Evolutionary conservation across 192 early-diverging fungal species (phyloP), one percentile per base, ranked within the genome.

Genomic region (Coemansia sp.): DNA sequence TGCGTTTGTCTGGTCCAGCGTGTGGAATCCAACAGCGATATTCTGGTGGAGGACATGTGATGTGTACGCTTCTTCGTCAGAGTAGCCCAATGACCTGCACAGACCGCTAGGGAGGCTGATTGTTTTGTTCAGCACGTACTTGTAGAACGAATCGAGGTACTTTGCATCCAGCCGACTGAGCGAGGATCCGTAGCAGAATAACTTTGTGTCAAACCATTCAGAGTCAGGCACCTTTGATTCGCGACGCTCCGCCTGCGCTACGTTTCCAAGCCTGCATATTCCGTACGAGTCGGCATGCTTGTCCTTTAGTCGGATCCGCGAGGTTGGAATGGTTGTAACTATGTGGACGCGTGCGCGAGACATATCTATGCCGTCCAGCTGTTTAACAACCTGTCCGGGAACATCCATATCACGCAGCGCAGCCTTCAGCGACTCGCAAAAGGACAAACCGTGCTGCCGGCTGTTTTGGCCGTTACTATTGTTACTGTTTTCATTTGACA

Each of bases 291-390:
- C 63, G 0, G 74, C 42, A 36, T 68, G 70, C 8, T 60, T 47
- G 12, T 15, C 15, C 9, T 47, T 68, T 9, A 41, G 32, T 2
- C 82, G 74, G 5, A 67, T 71, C 46, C 60, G 69, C 2, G 74
- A 45, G 3, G 85, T 78, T 0, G 86, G 85, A 11, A 89, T 85
- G 0, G 88, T 83, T 0, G 87, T 83, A 5, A 90, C 70, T 22
- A 89, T 66, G 36, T 85, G 82, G 1, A 77, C 86, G 51, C 77
- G 85, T n/a, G 85, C 88, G 3, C 72, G 58, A 7, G 72, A 65
- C 61, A 86, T 82, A 40, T 90, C 84, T 48, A 86, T 72, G 5
- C 62, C 46, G 13, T 48, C 36, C 6, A 90, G 8, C 13, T 80
- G 78, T 6, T 67, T 51, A 1, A 80, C 71, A 0, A 87, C 80